A percentile compares a stretch with the other conserved stretches of the same genome.
These are phyloP conservation scores for Galeopsis tetrahit DNA, from an alignment of 257 asterid species.

Conservation along the genomic window DNA sequence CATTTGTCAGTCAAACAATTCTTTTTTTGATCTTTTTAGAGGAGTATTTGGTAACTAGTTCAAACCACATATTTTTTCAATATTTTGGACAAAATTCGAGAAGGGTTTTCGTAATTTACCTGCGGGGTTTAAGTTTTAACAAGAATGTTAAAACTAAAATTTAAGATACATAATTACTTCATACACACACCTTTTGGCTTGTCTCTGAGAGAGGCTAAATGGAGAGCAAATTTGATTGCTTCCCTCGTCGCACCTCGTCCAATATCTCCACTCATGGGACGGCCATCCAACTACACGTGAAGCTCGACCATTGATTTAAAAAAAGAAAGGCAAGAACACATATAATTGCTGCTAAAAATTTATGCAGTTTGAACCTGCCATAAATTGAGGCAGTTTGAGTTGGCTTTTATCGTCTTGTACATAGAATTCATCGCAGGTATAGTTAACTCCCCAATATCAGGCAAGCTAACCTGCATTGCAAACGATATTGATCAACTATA, in stretches of 20 bases:
- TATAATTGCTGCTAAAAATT: background rate
- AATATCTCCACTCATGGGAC: constrained; percentile 97
- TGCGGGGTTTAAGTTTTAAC: background rate
- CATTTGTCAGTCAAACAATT: background rate
- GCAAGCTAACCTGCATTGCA: constrained; percentile 73
- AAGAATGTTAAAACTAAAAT: background rate
- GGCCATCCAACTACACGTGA: constrained; percentile 77
- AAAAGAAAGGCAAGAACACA: background rate
- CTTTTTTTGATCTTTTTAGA: no score
- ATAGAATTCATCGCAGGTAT: constrained; percentile 65
- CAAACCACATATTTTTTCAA: no score
- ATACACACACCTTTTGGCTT: constrained; percentile 63
- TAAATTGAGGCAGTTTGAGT: constrained; percentile 61
- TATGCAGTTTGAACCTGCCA: constrained; percentile 70
- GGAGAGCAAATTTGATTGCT: constrained; percentile 74
- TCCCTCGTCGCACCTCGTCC: constrained; percentile 90
- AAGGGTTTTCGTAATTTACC: background rate
- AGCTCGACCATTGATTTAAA: background rate
- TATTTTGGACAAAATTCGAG: background rate
- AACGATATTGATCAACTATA: background rate
- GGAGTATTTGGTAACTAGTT: background rate
- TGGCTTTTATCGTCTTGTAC: constrained; percentile 65
- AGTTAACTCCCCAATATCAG: constrained; percentile 65
- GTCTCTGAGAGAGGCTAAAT: constrained; percentile 53
- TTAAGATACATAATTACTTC: background rate